phyloP scores from a whole-genome alignment of 495 filamentous ascomycete genomes.

The Aspergillus kassunensis region DNA sequence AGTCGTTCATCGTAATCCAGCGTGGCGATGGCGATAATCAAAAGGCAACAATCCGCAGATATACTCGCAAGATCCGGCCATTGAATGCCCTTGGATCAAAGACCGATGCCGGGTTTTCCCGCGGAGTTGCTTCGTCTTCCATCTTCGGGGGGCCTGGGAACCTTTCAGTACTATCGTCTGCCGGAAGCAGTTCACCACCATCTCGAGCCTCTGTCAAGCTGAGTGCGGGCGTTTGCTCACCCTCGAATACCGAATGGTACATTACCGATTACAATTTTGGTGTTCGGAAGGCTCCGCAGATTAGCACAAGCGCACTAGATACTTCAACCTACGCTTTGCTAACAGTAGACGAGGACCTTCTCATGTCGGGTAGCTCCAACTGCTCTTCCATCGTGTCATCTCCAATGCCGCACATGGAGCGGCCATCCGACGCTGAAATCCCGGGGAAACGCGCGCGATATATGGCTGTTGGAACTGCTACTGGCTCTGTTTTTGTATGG shows the following conservation, averaged over 20 bases:
- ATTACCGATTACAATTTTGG: slow-evolving; percentile 55
- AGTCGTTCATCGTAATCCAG: slow-evolving; percentile 68
- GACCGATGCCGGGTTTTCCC: neutral
- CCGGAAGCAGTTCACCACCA: slow-evolving; percentile 19
- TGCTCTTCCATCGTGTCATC: slow-evolving; percentile 56
- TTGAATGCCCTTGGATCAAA: slow-evolving; percentile 11
- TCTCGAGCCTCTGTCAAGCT: slow-evolving; percentile 30
- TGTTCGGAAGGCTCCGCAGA: slow-evolving; percentile 46
- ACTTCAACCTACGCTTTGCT: slow-evolving; percentile 65
- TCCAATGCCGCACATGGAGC: slow-evolving; percentile 49
- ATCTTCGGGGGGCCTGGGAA: slow-evolving; percentile 34
- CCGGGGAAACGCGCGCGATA: slow-evolving; percentile 83
- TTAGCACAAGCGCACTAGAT: slow-evolving; percentile 76
- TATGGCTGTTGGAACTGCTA: slow-evolving; percentile 73
- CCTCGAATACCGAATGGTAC: slow-evolving; percentile 51
- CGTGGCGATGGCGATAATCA: slow-evolving; percentile 60
- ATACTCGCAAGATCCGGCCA: slow-evolving; percentile 26
- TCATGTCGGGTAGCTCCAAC: slow-evolving; percentile 52
- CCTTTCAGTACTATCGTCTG: slow-evolving; percentile 8
- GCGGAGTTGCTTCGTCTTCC: slow-evolving; percentile 18
- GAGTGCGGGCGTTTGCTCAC: slow-evolving; percentile 12
- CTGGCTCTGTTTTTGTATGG: slow-evolving; percentile 79
- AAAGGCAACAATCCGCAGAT: slow-evolving; percentile 49
- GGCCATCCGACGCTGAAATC: slow-evolving; percentile 47
- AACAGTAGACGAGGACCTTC: slow-evolving; percentile 71